These are phyloP conservation scores for Leavenworthia alabamica DNA, from an alignment of 345 rosid species.

Conservation along the genomic window DNA sequence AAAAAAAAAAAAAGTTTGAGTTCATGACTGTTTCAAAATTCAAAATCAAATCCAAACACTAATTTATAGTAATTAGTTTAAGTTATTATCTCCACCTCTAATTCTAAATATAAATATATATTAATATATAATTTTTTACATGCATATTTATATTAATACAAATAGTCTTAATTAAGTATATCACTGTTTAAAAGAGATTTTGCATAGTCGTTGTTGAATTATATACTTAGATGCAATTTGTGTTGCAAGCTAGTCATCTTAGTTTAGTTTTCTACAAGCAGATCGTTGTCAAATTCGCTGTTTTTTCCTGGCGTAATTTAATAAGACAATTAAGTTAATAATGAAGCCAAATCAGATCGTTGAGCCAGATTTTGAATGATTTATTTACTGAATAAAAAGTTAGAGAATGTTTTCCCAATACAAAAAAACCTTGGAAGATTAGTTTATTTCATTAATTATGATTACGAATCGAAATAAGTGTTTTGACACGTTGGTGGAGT, in stretches of 20 bases:
- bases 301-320: background rate
- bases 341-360: background rate
- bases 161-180: background rate
- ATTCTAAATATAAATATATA: background rate
- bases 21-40: too few relatives aligned
- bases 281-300: too few relatives aligned
- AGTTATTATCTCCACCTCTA: too few relatives aligned
- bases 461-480: background rate
- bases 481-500: constrained; percentile 13
- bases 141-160: too few relatives aligned
- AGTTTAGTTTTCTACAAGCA: background rate
- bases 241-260: too few relatives aligned
- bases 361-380: background rate
- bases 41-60: too few relatives aligned
- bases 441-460: background rate
- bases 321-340: background rate
- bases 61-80: too few relatives aligned
- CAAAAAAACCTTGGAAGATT: background rate
- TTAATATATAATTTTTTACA: too few relatives aligned
- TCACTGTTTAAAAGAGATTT: background rate
- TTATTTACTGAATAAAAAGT: background rate
- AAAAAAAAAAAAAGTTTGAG: background rate
- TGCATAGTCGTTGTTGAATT: background rate
- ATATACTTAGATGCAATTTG: background rate
- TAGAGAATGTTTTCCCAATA: background rate